These are phyloP conservation scores for Omphalea diandra DNA, from an alignment of 441 rosid species.

Conservation along the genomic window DNA sequence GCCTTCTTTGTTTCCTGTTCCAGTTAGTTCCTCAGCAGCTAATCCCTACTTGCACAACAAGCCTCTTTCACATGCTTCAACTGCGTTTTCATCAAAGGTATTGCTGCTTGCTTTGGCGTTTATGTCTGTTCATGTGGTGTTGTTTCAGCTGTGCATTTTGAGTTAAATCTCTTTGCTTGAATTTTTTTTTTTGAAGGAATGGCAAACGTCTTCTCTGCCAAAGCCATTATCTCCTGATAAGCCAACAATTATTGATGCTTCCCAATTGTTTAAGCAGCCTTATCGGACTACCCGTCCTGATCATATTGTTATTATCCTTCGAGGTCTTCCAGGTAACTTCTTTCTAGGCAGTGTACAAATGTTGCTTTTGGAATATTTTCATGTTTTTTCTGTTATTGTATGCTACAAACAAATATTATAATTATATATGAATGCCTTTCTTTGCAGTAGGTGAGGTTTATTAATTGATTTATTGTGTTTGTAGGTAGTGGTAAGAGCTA, in stretches of 20 bases:
- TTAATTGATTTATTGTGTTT: constrained; percentile 11
- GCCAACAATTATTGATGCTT: constrained; percentile 60
- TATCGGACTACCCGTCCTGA: constrained; percentile 64
- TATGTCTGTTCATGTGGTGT: not conserved
- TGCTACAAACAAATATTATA: not conserved
- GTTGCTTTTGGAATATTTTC: not conserved
- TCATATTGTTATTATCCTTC: constrained; percentile 77
- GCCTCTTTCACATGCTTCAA: constrained; percentile 31
- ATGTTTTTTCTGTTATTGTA: not conserved
- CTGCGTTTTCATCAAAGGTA: constrained; percentile 45
- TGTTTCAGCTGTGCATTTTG: not conserved
- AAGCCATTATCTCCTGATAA: constrained; percentile 46
- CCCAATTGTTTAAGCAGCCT: constrained; percentile 67
- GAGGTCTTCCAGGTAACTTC: constrained; percentile 81
- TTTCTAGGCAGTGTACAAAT: not conserved
- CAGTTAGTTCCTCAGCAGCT: constrained; percentile 30
- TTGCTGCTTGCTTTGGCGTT: constrained; percentile 15
- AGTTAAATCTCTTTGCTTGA: constrained; percentile 9
- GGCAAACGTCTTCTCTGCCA: constrained; percentile 33
- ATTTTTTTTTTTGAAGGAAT: constrained; percentile 28
- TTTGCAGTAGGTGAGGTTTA: not conserved
- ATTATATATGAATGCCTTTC: not conserved
- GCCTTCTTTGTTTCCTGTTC: constrained; percentile 52
- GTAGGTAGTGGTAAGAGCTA: constrained; percentile 97
- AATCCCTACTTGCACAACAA: constrained; percentile 34